phyloP scores from a whole-genome alignment of 2,329 filamentous ascomycete species.

The Colletotrichum truncatum region DNA sequence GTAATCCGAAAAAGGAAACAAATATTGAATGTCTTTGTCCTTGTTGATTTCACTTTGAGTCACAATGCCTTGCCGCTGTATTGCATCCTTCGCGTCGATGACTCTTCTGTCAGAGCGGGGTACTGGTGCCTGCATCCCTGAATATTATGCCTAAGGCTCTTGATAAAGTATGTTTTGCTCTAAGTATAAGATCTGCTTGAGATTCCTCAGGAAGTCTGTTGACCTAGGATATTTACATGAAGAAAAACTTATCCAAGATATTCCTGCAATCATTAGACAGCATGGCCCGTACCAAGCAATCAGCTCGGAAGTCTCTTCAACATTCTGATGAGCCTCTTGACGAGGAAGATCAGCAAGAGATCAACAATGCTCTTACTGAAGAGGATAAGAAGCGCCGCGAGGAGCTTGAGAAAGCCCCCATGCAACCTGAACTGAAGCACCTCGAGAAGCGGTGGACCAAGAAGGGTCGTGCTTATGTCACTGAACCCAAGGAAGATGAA shows the following conservation, averaged over 20 bases:
- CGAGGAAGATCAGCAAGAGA: slow-evolving; percentile 32
- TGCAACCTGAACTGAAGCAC: slow-evolving; percentile 41
- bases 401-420: slow-evolving; percentile 37
- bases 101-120: slow-evolving; percentile 22
- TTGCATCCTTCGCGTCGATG: background rate
- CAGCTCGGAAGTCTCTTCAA: background rate
- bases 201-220: background rate
- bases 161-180: background rate
- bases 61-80: background rate
- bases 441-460: slow-evolving; percentile 42
- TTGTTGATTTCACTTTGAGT: background rate
- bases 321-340: slow-evolving; percentile 8
- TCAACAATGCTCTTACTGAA: slow-evolving; percentile 27
- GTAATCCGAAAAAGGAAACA: background rate
- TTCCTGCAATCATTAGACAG: background rate
- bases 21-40: background rate
- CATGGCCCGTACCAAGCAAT: slow-evolving; percentile 17
- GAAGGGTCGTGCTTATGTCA: slow-evolving; percentile 37
- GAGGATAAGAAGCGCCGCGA: slow-evolving; percentile 34
- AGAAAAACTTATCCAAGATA: no score
- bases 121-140: slow-evolving; percentile 10
- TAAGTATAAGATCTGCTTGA: background rate
- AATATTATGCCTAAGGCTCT: background rate
- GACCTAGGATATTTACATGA: no score
- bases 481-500: slow-evolving; percentile 40